A percentile compares a stretch with the other conserved stretches of the same genome.
These are phyloP conservation scores for Penicillium paradoxum DNA, from an alignment of 495 filamentous ascomycete genomes.

Conservation along the genomic window DNA sequence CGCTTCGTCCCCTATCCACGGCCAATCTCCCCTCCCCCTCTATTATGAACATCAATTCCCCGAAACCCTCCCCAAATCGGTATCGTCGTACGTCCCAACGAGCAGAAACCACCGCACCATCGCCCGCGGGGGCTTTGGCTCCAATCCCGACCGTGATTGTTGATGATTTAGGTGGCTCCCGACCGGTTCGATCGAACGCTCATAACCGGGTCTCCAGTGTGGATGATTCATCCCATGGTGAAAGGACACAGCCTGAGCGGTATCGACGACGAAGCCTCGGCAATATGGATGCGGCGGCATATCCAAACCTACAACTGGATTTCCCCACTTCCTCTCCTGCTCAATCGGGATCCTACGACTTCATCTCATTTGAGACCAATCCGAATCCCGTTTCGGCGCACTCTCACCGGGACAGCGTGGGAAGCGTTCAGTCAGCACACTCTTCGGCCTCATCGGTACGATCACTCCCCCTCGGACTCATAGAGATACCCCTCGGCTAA, in stretches of 20 bases:
- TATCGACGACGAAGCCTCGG: constrained; percentile 81
- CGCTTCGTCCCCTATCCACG: constrained; percentile 48
- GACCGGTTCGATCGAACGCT: constrained; percentile 13
- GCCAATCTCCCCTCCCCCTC: constrained; percentile 45
- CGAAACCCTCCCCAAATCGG: constrained; percentile 62
- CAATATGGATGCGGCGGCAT: constrained; percentile 60
- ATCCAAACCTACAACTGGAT: constrained; percentile 37
- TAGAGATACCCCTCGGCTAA: background rate
- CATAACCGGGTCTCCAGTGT: constrained; percentile 47
- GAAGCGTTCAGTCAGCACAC: constrained; percentile 49
- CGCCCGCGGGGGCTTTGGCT: constrained; percentile 36
- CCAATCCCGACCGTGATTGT: constrained; percentile 10
- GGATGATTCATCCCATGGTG: constrained; percentile 46
- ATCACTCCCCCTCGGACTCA: background rate
- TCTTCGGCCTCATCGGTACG: constrained; percentile 57
- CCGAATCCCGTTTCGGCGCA: constrained; percentile 49
- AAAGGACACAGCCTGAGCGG: constrained; percentile 52
- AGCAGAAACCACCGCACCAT: constrained; percentile 40
- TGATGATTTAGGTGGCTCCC: constrained; percentile 22
- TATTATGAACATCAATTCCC: constrained; percentile 40
- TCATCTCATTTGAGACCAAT: constrained; percentile 29
- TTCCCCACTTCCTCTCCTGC: constrained; percentile 24
- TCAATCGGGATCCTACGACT: constrained; percentile 30
- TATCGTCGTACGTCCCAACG: constrained; percentile 57
- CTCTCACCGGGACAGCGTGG: constrained; percentile 54